Evolutionary conservation across 495 filamentous ascomycete genomes (phyloP).

Genomic region (Aspergillus leporis): DNA sequence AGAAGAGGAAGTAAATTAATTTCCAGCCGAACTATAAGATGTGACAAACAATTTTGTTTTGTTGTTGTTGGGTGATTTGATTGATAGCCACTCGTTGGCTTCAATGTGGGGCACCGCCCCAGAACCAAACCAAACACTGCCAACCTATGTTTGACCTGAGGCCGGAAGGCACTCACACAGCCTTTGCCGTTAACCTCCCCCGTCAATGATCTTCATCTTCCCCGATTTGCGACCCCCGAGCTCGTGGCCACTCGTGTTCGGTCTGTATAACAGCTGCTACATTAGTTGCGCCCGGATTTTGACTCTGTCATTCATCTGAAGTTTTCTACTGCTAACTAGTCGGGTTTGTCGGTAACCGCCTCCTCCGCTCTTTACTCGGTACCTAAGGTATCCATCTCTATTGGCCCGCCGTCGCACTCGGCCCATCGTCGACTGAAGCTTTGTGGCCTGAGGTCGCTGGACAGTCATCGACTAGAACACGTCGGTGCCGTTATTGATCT

Average conservation of each 20-base stretch:
- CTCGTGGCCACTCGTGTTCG: not conserved
- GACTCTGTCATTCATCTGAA: not conserved
- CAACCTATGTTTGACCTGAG: not conserved
- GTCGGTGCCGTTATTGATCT: conserved; percentile 2
- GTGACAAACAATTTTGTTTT: not conserved
- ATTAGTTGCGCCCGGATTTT: not conserved
- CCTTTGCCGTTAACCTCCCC: not conserved
- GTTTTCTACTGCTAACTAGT: not conserved
- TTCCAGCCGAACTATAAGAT: not conserved
- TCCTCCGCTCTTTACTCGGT: not conserved
- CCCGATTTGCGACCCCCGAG: not conserved
- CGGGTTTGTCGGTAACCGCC: not conserved
- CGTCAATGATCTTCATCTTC: conserved; percentile 4
- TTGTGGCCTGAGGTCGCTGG: conserved; percentile 3
- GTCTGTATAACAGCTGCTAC: not conserved
- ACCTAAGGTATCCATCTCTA: conserved; percentile 4
- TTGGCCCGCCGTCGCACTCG: not conserved
- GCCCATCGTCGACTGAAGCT: conserved; percentile 4
- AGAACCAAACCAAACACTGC: not conserved
- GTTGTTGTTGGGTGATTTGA: not conserved
- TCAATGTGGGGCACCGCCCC: conserved; percentile 3
- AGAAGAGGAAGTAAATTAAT: not conserved
- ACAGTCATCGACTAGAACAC: conserved; percentile 2
- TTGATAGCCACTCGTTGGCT: conserved; percentile 2
- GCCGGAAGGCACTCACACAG: not conserved